phyloP scores from a whole-genome alignment of 1,284 basidiomycete genomes.

The Tilletia caries region DNA sequence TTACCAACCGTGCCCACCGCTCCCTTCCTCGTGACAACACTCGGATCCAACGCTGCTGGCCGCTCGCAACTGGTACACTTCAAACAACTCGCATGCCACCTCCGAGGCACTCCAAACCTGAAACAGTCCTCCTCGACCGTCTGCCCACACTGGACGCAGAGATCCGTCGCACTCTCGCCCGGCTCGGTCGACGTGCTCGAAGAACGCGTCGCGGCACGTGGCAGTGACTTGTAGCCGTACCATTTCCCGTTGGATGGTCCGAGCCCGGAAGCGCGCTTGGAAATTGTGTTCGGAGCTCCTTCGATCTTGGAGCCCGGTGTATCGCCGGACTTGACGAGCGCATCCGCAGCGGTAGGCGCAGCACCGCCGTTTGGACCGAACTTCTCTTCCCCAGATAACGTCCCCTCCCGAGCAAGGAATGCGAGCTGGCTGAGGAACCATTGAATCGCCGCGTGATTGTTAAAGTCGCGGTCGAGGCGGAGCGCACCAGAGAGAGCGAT shows the following conservation, averaged over 20 bases:
- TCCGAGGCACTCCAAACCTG: slow-evolving; percentile 82
- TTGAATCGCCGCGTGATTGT: slow-evolving; percentile 74
- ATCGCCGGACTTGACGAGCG: neutral
- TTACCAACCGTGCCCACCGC: no score
- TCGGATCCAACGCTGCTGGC: slow-evolving; percentile 57
- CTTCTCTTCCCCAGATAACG: slow-evolving; percentile 22
- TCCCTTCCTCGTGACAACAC: neutral
- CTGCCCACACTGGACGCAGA: slow-evolving; percentile 80
- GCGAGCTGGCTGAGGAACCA: slow-evolving; percentile 89
- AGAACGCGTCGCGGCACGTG: slow-evolving; percentile 41
- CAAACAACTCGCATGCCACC: slow-evolving; percentile 93
- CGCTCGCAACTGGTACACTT: slow-evolving; percentile 77
- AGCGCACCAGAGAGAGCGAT: slow-evolving; percentile 94
- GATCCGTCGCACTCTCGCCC: slow-evolving; percentile 63
- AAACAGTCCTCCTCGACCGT: slow-evolving; percentile 98
- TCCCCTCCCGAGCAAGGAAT: slow-evolving; percentile 67
- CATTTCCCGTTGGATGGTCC: slow-evolving; percentile 34
- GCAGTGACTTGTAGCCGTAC: slow-evolving; percentile 48
- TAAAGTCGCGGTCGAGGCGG: slow-evolving; percentile 86
- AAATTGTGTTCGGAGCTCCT: no score
- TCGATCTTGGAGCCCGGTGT: neutral
- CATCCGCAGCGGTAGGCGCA: slow-evolving; percentile 15
- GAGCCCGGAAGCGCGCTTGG: slow-evolving; percentile 55
- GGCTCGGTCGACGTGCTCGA: slow-evolving; percentile 34
- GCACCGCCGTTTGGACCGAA: slow-evolving; percentile 28